A percentile compares a stretch with the other conserved stretches of the same genome.
phyloP scores from a whole-genome alignment of 768 basidiomycete species.

The Leccinellum rugosiceps region DNA sequence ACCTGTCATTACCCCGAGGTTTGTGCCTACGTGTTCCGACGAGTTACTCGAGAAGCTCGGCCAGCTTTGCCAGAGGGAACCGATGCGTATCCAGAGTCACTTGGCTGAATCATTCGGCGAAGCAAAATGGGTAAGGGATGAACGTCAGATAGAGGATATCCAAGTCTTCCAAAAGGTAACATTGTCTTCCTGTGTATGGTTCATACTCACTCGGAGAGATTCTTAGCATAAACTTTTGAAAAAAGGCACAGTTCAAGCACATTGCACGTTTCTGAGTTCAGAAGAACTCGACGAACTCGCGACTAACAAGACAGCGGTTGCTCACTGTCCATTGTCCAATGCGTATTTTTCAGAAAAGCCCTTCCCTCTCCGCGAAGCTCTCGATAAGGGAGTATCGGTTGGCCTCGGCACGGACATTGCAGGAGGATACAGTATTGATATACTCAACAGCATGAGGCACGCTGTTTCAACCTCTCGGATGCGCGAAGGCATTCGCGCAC shows the following conservation, averaged over 20 bases:
- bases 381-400: constrained; percentile 58
- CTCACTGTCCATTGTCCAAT: constrained; percentile 89
- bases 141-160: constrained; percentile 64
- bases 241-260: constrained; percentile 72
- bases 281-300: constrained; percentile 51
- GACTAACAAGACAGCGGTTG: constrained; percentile 55
- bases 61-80: constrained; percentile 42
- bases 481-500: constrained; percentile 51
- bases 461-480: constrained; percentile 71
- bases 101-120: constrained; percentile 78
- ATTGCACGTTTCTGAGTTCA: constrained; percentile 76
- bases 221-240: constrained; percentile 59
- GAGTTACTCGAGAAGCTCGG: constrained; percentile 64
- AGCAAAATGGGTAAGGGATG: constrained; percentile 64
- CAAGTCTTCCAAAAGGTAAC: constrained; percentile 69
- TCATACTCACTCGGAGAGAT: constrained; percentile 7
- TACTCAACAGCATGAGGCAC: constrained; percentile 78
- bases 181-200: background rate
- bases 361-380: constrained; percentile 68
- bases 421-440: constrained; percentile 78
- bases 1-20: constrained; percentile 86
- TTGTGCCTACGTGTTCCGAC: constrained; percentile 84
- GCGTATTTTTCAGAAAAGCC: constrained; percentile 77
- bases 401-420: constrained; percentile 86
- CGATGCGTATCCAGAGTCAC: constrained; percentile 74